phyloP scores from a whole-genome alignment of 768 basidiomycete genomes.

The Amanita phalloides region DNA sequence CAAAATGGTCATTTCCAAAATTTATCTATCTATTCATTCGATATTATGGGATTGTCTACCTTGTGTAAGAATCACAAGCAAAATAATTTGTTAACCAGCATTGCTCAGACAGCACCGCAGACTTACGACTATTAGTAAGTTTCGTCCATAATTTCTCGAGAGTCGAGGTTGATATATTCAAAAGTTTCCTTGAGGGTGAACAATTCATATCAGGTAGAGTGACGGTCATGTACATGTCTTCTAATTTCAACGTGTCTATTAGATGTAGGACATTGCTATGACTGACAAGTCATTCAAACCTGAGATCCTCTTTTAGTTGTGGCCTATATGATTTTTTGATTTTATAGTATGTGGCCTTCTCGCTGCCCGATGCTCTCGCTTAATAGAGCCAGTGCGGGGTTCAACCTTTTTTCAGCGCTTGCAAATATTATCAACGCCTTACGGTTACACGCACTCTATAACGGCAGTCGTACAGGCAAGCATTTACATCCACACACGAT shows the following conservation, averaged over 20 bases:
- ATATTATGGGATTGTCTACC: not conserved
- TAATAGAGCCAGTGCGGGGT: not conserved
- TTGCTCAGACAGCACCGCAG: not conserved
- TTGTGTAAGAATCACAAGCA: not conserved
- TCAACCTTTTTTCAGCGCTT: not conserved
- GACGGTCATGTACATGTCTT: no score
- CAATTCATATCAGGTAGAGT: no score
- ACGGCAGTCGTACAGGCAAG: not conserved
- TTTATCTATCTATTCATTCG: not conserved
- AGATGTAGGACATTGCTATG: no score
- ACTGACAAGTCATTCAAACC: no score
- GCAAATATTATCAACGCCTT: not conserved
- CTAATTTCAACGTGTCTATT: no score
- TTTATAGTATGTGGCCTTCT: not conserved
- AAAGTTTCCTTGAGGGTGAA: no score
- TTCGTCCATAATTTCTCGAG: not conserved
- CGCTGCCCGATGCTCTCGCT: not conserved
- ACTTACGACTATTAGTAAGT: not conserved
- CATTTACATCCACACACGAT: not conserved
- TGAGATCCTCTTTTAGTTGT: no score
- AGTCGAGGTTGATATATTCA: no score
- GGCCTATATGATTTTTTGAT: no score
- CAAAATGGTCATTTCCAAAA: not conserved
- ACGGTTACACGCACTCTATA: not conserved
- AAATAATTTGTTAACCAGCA: not conserved